phyloP scores from a whole-genome alignment of 345 rosid species.

The Raphanus raphanistrum region DNA sequence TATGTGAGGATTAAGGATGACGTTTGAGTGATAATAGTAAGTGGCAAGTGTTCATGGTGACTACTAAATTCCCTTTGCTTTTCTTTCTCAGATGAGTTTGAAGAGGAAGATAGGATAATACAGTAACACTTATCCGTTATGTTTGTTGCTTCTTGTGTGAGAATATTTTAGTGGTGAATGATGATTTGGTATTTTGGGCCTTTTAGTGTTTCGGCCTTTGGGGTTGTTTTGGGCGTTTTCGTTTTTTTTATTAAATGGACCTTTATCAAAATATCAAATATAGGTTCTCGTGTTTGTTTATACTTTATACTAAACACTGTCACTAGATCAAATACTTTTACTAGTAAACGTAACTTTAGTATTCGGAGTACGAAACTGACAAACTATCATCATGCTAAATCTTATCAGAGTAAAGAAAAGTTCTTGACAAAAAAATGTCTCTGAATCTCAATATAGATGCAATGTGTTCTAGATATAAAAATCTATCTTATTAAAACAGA shows the following conservation, averaged over 20 bases:
- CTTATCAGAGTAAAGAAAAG: not conserved
- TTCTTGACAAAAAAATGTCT: not conserved
- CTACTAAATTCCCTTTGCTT: slow-evolving; percentile 1
- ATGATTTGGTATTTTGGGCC: slow-evolving; percentile 18
- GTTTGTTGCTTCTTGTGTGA: slow-evolving; percentile 8
- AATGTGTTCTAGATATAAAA: not conserved
- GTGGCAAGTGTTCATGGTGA: slow-evolving; percentile 32
- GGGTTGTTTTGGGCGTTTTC: not conserved
- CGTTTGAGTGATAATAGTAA: slow-evolving; percentile 9
- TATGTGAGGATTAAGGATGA: slow-evolving; percentile 16
- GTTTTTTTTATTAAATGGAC: not conserved
- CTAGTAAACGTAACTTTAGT: not conserved
- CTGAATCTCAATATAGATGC: not conserved
- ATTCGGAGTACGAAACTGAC: not conserved
- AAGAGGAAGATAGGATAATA: slow-evolving; percentile 17
- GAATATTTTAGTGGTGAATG: slow-evolving; percentile 28
- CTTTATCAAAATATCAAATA: not conserved
- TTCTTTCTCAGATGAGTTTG: slow-evolving; percentile 14
- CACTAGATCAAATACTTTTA: not conserved
- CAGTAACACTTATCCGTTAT: slow-evolving; percentile 36
- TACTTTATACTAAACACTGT: not conserved
- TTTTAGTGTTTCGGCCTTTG: not conserved
- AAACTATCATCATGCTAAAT: not conserved
- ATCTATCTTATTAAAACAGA: too few species aligned
- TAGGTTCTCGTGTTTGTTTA: not conserved